These are phyloP conservation scores for Polytrichum commune DNA, from an alignment of 225 moss, liverwort and hornwort genomes.

Conservation along the genomic window DNA sequence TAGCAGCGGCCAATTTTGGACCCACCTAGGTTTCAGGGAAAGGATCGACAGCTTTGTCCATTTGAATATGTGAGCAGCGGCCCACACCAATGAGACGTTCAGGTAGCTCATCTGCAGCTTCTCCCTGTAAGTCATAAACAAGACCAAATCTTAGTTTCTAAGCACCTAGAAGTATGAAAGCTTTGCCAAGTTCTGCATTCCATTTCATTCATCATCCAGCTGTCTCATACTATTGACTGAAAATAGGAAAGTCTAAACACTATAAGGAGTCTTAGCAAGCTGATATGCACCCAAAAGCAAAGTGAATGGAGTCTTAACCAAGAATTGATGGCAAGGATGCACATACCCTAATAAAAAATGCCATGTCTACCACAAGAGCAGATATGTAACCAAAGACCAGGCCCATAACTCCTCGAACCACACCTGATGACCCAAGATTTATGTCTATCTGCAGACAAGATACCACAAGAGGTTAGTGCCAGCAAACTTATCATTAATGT, in stretches of 20 bases:
- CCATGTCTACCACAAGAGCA: conserved; percentile 69
- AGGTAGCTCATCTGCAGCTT: conserved; percentile 61
- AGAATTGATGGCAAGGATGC: conserved; percentile 1
- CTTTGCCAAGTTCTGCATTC: no score
- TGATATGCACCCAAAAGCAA: no score
- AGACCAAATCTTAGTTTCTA: neutral
- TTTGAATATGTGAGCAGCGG: conserved; percentile 54
- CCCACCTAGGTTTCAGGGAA: conserved; percentile 3
- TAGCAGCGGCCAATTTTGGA: no score
- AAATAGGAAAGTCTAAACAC: no score
- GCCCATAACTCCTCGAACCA: conserved; percentile 65
- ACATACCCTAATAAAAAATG: conserved; percentile 64
- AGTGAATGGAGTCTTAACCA: no score
- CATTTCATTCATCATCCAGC: no score
- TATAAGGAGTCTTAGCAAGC: no score
- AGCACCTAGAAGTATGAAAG: no score
- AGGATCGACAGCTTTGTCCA: conserved; percentile 54
- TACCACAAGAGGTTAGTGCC: conserved; percentile 7
- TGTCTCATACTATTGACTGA: no score
- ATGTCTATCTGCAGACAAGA: conserved; percentile 52
- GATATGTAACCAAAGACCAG: conserved; percentile 70
- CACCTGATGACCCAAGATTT: conserved; percentile 70
- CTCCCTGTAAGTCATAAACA: conserved; percentile 36
- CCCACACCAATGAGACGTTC: conserved; percentile 68
- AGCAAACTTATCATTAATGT: neutral